Conservation (phyloP, 1,139 yeast genomes). For the Hemisphaericaspora xylofermentans region DNA sequence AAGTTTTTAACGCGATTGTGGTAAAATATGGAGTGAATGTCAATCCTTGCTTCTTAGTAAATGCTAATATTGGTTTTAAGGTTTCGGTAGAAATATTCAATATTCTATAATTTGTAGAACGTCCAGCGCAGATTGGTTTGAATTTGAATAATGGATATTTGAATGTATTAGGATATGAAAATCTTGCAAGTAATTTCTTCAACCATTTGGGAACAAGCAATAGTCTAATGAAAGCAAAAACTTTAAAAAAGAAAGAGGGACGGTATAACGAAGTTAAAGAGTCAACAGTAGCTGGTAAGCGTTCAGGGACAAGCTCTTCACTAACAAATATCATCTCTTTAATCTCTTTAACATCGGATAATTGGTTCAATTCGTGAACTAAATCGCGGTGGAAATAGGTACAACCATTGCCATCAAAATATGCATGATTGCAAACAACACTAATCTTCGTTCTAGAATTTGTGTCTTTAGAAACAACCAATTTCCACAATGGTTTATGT, state of each 20-base stretch:
- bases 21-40: slow-evolving; percentile 30
- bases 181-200: slow-evolving; percentile 2
- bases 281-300: slow-evolving; percentile 7
- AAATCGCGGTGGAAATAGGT: slow-evolving; percentile 32
- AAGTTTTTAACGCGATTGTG: slow-evolving; percentile 18
- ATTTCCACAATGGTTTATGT: slow-evolving; percentile 31
- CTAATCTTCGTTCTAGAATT: slow-evolving; percentile 21
- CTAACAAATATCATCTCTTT: slow-evolving; percentile 5
- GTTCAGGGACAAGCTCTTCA: slow-evolving; percentile 6
- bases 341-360: slow-evolving; percentile 4
- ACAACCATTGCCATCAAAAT: slow-evolving; percentile 38
- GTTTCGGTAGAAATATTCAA: slow-evolving; percentile 15
- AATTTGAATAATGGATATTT: slow-evolving; percentile 19
- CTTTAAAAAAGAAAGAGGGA: slow-evolving; percentile 12
- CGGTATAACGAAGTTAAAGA: slow-evolving; percentile 11
- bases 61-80: slow-evolving; percentile 12
- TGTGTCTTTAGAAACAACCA: slow-evolving; percentile 20
- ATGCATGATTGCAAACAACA: slow-evolving; percentile 32
- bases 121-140: slow-evolving; percentile 11
- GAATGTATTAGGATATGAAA: slow-evolving; percentile 14
- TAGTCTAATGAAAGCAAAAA: slow-evolving; percentile 4
- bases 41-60: slow-evolving; percentile 17
- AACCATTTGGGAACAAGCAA: slow-evolving; percentile 13
- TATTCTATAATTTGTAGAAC: slow-evolving; percentile 15
- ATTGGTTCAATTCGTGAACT: slow-evolving; percentile 10